Evolutionary conservation across 1,139 yeast species (phyloP).

Genomic region (Taphrina populina): DNA sequence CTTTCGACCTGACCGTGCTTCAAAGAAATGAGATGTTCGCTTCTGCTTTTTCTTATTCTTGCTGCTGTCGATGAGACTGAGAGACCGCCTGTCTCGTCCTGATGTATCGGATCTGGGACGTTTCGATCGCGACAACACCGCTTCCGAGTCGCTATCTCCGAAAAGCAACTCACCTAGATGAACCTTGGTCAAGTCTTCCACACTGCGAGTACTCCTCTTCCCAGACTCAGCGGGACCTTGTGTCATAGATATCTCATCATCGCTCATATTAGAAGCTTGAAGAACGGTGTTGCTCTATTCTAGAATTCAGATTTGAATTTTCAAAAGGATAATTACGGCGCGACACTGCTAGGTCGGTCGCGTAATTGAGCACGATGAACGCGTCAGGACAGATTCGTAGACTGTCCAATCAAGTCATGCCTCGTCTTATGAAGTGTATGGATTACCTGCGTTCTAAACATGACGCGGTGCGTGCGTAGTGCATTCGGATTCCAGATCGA

Average conservation of each 20-base stretch:
- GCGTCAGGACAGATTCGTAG: no score
- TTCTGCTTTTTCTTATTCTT: not conserved
- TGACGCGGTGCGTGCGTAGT: no score
- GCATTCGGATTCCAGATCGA: no score
- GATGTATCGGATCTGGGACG: not conserved
- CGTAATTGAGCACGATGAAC: no score
- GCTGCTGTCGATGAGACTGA: not conserved
- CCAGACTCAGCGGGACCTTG: not conserved
- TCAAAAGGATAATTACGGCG: not conserved
- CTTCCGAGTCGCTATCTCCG: conserved; percentile 7
- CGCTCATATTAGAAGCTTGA: conserved; percentile 1
- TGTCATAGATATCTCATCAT: conserved; percentile 1
- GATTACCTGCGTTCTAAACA: no score
- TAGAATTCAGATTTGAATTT: not conserved
- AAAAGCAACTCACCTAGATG: conserved; percentile 10
- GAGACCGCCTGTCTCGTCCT: not conserved
- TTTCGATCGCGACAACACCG: not conserved
- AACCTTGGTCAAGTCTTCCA: not conserved
- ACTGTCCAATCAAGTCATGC: no score
- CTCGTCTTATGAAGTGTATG: no score
- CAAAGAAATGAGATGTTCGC: not conserved
- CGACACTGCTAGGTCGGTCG: no score
- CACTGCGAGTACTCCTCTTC: conserved; percentile 18
- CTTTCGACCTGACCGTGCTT: conserved; percentile 4
- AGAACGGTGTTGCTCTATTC: not conserved